Conservation (phyloP, 2,329 filamentous ascomycete species). For the Teratosphaeriaceae sp. region DNA sequence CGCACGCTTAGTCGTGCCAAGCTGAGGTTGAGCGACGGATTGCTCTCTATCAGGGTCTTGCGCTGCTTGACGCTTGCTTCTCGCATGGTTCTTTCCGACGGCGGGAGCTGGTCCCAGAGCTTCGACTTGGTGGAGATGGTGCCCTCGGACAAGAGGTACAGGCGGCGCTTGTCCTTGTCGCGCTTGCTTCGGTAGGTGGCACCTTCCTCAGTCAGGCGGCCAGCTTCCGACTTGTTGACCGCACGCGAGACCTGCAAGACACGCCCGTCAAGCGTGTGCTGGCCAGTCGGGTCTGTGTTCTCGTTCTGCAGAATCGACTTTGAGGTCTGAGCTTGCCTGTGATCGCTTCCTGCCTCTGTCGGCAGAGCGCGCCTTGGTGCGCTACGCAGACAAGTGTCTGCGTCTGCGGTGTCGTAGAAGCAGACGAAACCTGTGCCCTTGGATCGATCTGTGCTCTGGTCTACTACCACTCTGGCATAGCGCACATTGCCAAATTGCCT, state of each 20-base stretch:
- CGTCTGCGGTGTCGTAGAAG: constrained; percentile 73
- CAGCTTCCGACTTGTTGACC: constrained; percentile 75
- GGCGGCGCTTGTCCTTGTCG: constrained; percentile 81
- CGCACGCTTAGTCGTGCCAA: constrained; percentile 85
- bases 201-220: constrained; percentile 65
- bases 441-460: constrained; percentile 75
- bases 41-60: constrained; percentile 82
- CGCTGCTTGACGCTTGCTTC: constrained; percentile 82
- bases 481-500: constrained; percentile 78
- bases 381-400: constrained; percentile 64
- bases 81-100: constrained; percentile 77
- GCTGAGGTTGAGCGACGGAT: constrained; percentile 81
- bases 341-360: constrained; percentile 22
- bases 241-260: constrained; percentile 78
- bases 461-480: constrained; percentile 87
- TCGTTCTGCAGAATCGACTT: constrained; percentile 87
- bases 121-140: constrained; percentile 70
- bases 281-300: constrained; percentile 69
- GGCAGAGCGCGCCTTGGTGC: constrained; percentile 55
- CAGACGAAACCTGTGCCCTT: constrained; percentile 93
- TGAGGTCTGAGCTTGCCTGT: constrained; percentile 41
- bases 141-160: constrained; percentile 85
- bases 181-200: constrained; percentile 55
- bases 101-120: constrained; percentile 67
- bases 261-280: constrained; percentile 85